These are phyloP conservation scores for Solanum okadae DNA, from an alignment of 257 asterid species.

Conservation along the genomic window DNA sequence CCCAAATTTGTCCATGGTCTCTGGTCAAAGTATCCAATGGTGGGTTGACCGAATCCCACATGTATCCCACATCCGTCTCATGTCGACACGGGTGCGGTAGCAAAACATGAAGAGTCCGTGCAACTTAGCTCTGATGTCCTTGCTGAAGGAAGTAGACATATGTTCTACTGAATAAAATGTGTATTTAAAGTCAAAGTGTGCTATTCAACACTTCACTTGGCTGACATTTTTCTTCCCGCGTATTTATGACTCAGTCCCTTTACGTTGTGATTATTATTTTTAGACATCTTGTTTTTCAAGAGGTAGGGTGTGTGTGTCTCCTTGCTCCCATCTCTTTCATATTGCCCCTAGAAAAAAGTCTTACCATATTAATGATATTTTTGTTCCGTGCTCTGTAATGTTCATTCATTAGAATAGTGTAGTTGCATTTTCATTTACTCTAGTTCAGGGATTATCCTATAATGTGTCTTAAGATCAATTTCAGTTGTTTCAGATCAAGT, in stretches of 20 bases:
- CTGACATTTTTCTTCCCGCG: not conserved
- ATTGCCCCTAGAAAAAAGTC: not conserved
- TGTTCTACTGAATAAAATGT: not conserved
- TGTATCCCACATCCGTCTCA: not conserved
- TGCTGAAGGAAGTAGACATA: not conserved
- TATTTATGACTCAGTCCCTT: not conserved
- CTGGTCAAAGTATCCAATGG: not conserved
- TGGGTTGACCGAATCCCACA: not conserved
- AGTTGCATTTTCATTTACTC: not conserved
- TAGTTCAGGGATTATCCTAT: not conserved
- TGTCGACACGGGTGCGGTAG: not conserved
- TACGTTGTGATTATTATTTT: not conserved
- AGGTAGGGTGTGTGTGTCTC: not conserved
- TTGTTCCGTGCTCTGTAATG: not conserved
- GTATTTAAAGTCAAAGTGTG: not conserved
- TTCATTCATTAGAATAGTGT: not conserved
- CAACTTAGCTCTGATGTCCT: not conserved
- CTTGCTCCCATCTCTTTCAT: not conserved
- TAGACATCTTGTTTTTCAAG: not conserved
- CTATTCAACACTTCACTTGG: not conserved
- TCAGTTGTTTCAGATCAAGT: not conserved
- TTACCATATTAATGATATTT: not conserved
- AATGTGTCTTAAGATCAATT: not conserved
- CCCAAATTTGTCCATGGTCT: not conserved
- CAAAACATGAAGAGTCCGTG: too few relatives aligned